A percentile compares a stretch with the other conserved stretches of the same genome.
Evolutionary conservation across 139 green algal genomes (phyloP).

Genomic region (Chlorella sp.): DNA sequence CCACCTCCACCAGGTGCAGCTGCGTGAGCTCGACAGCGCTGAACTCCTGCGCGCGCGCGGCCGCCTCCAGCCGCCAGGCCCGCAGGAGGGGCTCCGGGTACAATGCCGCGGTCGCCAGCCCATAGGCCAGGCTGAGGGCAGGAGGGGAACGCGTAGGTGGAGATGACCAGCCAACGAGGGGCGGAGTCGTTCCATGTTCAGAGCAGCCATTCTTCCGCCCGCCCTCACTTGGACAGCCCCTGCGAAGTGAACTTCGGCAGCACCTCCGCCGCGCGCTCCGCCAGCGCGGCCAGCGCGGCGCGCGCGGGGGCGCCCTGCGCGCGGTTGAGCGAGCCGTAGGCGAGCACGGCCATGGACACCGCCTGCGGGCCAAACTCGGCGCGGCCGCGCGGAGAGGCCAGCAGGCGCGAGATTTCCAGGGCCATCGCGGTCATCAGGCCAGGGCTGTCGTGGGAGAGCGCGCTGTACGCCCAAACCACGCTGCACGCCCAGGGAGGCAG

Average conservation of each 20-base stretch:
- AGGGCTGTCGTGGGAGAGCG: constrained; percentile 19
- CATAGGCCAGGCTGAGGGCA: constrained; percentile 17
- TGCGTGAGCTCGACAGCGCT: constrained; percentile 31
- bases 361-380: constrained; percentile 1
- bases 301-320: background rate
- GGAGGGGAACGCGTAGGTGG: too few relatives aligned
- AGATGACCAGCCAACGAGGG: too few relatives aligned
- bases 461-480: constrained; percentile 30
- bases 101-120: background rate
- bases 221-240: constrained; percentile 21
- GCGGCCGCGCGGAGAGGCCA: too few relatives aligned
- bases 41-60: background rate
- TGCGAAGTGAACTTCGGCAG: constrained; percentile 6
- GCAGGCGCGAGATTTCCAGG: too few relatives aligned
- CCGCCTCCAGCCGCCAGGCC: constrained; percentile 3
- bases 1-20: constrained; percentile 35
- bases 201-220: too few relatives aligned
- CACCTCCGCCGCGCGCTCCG: constrained; percentile 1
- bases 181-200: too few relatives aligned
- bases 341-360: background rate
- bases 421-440: constrained; percentile 18
- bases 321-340: constrained; percentile 17
- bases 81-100: constrained; percentile 21
- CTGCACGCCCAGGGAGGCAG: too few relatives aligned
- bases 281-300: background rate